Evolutionary conservation across 768 basidiomycete species (phyloP), one percentile per base, ranked within the genome.

Genomic region (Sarcodon sp.): DNA sequence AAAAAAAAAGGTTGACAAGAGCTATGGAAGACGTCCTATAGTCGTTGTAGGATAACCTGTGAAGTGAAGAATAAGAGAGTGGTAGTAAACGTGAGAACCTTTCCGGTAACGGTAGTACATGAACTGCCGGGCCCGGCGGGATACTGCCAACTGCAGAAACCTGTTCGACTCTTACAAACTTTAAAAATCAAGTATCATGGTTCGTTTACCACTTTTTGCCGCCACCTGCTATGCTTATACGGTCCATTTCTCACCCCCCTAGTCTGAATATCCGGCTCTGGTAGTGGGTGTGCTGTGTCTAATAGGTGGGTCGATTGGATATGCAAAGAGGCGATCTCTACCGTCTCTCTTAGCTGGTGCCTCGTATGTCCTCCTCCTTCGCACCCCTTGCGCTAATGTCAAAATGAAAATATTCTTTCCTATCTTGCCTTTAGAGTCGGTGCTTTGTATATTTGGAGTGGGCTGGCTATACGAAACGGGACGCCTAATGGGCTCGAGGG

Each of bases 281-380:
- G 65, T 76, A 38, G 86, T 88, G 73, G 84, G 87, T 50, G 72
- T 66, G 47, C 67, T 90, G 52, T 89, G 87, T 61, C 67, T 87
- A 53, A 69, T 83, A 37, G 88, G 88, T 10, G 88, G 88, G 18
- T 49, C 85, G 37, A 77, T 80, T 38, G 88, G 85, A 32, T 87
- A 77, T 52, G 76, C 68, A 6, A 70, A 76, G 54, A 85, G 80
- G 51, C 75, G 80, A 18, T 90, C 87, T 33, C 68, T 90, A 32
- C 89, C 88, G 6, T 90, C 89, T 10, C 61, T 91, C 37, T 77
- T 90, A 15, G 88, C 88, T 49, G 88, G 88, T 35, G 74, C 87
- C 39, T 71, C 81, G 87, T 89, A 55, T 38, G 79, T 61, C 12
- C 13, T 32, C 34, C 15, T 15, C 11, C 1, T 9, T 33, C 37